Percentiles rank a stretch among this genome's conserved stretches.
Evolutionary conservation across 176 grass and related monocot species (phyloP).

Genomic region (Eleusine coracana): DNA sequence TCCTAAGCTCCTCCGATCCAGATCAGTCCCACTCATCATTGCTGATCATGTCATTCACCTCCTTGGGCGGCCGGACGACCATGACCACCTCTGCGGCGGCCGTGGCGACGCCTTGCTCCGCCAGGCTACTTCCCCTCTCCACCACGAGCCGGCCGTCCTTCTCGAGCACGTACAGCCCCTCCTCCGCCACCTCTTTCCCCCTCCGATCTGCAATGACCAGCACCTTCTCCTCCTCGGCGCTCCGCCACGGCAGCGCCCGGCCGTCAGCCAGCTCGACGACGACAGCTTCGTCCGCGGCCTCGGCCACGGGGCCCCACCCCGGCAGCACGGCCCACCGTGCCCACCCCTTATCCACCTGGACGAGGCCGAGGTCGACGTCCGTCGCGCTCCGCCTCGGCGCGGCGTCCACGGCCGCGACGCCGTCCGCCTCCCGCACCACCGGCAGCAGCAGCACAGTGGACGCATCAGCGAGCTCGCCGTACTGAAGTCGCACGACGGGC

Average conservation of each 20-base stretch:
- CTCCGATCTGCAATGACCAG: conserved; percentile 61
- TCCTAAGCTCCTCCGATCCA: neutral
- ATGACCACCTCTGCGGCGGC: conserved; percentile 55
- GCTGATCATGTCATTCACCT: conserved; percentile 55
- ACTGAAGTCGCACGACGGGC: conserved; percentile 61
- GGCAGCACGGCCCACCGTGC: conserved; percentile 74
- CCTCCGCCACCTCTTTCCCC: conserved; percentile 53
- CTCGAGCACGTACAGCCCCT: conserved; percentile 66
- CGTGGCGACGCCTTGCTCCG: conserved; percentile 36
- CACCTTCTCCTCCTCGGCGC: conserved; percentile 53
- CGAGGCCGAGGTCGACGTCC: conserved; percentile 64
- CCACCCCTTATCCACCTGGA: conserved; percentile 79
- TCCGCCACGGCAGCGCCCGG: conserved; percentile 54
- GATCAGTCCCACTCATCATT: conserved; percentile 80
- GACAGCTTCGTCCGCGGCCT: conserved; percentile 52
- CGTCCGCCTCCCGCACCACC: conserved; percentile 57
- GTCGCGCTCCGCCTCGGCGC: conserved; percentile 58
- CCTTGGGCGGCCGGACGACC: conserved; percentile 74
- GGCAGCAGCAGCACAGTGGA: conserved; percentile 71
- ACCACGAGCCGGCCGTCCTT: conserved; percentile 66
- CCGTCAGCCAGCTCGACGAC: conserved; percentile 77
- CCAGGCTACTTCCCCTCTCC: conserved; percentile 63
- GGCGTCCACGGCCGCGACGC: conserved; percentile 45
- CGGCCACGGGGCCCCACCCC: conserved; percentile 67
- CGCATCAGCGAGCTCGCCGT: conserved; percentile 69